Evolutionary conservation across 1,284 basidiomycete genomes (phyloP).

Genomic region (Leccinum cinnamomeum): DNA sequence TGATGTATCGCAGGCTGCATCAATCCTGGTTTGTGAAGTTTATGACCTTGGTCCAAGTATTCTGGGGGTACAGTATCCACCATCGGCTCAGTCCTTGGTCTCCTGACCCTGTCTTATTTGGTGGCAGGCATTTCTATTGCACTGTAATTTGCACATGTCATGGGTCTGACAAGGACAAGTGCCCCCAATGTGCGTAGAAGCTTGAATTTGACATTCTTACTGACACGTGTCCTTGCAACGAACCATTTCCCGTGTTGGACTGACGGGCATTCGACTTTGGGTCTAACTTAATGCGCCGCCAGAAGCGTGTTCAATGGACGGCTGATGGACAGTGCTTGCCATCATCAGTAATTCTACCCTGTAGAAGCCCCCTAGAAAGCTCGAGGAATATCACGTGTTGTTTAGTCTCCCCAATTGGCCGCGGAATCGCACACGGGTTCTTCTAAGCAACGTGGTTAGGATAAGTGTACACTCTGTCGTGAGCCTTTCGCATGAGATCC

Average conservation of each 20-base stretch:
- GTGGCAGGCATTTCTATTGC: conserved; percentile 3
- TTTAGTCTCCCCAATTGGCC: conserved; percentile 11
- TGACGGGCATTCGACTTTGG: conserved; percentile 4
- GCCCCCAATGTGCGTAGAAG: not conserved
- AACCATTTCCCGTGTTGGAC: conserved; percentile 3
- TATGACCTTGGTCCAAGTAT: not conserved
- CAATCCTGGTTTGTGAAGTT: conserved; percentile 11
- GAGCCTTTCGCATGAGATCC: conserved; percentile 16
- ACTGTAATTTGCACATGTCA: not conserved
- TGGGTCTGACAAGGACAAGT: not conserved
- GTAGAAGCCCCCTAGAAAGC: conserved; percentile 12
- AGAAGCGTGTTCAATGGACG: conserved; percentile 9
- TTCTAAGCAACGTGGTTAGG: conserved; percentile 2
- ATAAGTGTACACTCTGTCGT: not conserved
- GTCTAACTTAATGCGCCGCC: not conserved
- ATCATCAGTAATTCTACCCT: conserved; percentile 12
- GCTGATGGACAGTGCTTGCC: not conserved
- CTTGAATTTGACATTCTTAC: conserved; percentile 4
- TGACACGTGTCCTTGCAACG: conserved; percentile 11
- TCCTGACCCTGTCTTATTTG: conserved; percentile 5
- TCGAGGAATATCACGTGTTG: conserved; percentile 23
- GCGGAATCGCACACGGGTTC: conserved; percentile 28
- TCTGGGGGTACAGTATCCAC: conserved; percentile 22
- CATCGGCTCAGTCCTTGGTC: not conserved
- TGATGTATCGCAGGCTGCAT: conserved; percentile 16